Conservation (phyloP, 2,329 filamentous ascomycete species). For the Emydomyces testavorans region DNA sequence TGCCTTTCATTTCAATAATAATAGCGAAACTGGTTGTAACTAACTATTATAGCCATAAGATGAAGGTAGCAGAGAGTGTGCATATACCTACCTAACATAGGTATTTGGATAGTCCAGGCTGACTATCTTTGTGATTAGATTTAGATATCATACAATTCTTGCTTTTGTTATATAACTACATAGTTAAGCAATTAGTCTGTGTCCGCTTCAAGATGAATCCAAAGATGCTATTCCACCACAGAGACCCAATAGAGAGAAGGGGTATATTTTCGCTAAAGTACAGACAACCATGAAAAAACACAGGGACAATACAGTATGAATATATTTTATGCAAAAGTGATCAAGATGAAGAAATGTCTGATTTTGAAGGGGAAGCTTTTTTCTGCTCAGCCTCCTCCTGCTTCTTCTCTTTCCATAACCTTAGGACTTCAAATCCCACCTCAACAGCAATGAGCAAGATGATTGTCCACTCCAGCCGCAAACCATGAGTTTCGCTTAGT, state of each 20-base stretch:
- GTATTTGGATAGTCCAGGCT: no score
- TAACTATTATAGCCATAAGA: no score
- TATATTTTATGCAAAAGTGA: not conserved
- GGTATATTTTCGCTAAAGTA: not conserved
- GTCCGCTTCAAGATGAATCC: no score
- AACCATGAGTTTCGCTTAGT: constrained; percentile 78
- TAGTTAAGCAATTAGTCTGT: no score
- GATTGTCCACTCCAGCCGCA: constrained; percentile 87
- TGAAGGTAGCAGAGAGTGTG: no score
- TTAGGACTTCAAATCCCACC: constrained; percentile 72
- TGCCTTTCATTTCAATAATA: no score
- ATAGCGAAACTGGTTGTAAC: no score
- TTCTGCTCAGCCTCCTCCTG: constrained; percentile 27
- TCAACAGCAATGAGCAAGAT: constrained; percentile 88
- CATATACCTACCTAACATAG: no score
- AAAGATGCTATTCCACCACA: no score
- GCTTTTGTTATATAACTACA: no score
- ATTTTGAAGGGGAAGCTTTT: constrained; percentile 1
- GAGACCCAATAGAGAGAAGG: not conserved
- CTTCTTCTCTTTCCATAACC: constrained; percentile 54
- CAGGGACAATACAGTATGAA: not conserved
- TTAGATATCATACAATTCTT: no score
- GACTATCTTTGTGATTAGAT: no score
- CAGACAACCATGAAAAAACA: not conserved
- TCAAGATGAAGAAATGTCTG: not conserved